phyloP scores from a whole-genome alignment of 108 stramenopile species.

The Asterionellopsis glacialis region DNA sequence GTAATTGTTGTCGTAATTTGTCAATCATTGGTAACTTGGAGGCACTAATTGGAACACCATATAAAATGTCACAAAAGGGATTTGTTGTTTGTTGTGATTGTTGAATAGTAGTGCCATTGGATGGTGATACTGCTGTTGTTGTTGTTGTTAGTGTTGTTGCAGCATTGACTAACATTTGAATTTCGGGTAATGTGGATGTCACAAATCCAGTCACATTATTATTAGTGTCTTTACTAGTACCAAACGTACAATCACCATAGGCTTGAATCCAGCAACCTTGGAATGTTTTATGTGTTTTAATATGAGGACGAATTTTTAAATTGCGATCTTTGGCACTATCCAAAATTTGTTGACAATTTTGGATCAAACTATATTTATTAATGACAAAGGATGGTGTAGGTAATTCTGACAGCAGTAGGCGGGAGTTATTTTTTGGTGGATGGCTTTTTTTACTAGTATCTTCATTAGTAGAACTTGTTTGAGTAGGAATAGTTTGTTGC shows the following conservation, averaged over 20 bases:
- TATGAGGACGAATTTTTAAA: slow-evolving; percentile 8
- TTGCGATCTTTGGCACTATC: neutral
- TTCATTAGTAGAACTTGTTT: no score
- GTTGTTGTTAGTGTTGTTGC: neutral
- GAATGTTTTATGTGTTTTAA: slow-evolving; percentile 33
- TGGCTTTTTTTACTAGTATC: no score
- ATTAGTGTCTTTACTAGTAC: no score
- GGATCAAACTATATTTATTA: neutral
- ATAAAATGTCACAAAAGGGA: slow-evolving; percentile 21
- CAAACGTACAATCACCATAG: no score
- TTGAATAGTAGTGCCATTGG: no score
- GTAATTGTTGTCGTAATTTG: slow-evolving; percentile 10
- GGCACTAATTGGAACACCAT: slow-evolving; percentile 23
- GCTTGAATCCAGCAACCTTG: slow-evolving; percentile 29
- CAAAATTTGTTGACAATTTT: neutral
- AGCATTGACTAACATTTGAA: slow-evolving; percentile 15
- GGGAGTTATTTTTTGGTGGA: no score
- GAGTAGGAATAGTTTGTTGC: no score
- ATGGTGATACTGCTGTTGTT: slow-evolving; percentile 1
- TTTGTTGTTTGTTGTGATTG: no score
- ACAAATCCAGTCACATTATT: slow-evolving; percentile 31
- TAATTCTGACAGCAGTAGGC: neutral
- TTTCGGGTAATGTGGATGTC: slow-evolving; percentile 26
- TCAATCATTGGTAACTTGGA: slow-evolving; percentile 12
- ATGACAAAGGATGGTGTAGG: neutral